phyloP scores from a whole-genome alignment of 2,329 filamentous ascomycete genomes.

The Colletotrichum destructivum region DNA sequence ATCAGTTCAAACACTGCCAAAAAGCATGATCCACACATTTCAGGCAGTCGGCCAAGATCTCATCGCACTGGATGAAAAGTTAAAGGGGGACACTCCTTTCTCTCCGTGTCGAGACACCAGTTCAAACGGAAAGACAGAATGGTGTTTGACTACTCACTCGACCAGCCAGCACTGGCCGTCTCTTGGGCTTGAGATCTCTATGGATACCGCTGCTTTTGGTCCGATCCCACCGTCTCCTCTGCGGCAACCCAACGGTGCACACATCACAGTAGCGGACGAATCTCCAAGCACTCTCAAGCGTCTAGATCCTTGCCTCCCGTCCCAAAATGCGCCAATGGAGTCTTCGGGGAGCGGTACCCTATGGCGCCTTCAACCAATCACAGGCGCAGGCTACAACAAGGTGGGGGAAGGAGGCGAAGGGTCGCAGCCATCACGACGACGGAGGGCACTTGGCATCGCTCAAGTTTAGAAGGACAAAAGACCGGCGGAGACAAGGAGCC shows the following conservation, averaged over 20 bases:
- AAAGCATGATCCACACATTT: constrained; percentile 42
- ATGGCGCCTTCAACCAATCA: constrained; percentile 23
- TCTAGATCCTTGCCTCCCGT: constrained; percentile 37
- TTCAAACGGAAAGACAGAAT: neutral
- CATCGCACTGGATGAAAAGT: constrained; percentile 27
- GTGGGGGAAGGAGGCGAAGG: constrained; percentile 33
- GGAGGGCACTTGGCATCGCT: constrained; percentile 1
- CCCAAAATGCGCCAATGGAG: constrained; percentile 36
- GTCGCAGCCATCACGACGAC: constrained; percentile 33
- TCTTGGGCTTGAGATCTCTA: constrained; percentile 10
- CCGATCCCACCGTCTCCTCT: constrained; percentile 28
- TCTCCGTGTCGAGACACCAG: constrained; percentile 1
- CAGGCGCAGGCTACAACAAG: neutral
- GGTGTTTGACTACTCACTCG: constrained; percentile 12
- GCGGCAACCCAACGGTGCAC: constrained; percentile 22
- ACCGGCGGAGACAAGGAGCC: neutral
- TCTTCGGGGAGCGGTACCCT: neutral
- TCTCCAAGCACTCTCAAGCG: constrained; percentile 31
- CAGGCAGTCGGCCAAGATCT: constrained; percentile 40
- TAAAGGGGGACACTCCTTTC: constrained; percentile 24
- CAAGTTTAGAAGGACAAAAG: constrained; percentile 5
- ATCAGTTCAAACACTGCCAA: constrained; percentile 35
- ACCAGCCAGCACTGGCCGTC: constrained; percentile 11
- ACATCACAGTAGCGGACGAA: constrained; percentile 19
- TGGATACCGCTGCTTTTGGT: constrained; percentile 20